Evolutionary conservation across 257 asterid species (phyloP), one percentile per base, ranked within the genome.

Genomic region (Nicotiana paniculata): DNA sequence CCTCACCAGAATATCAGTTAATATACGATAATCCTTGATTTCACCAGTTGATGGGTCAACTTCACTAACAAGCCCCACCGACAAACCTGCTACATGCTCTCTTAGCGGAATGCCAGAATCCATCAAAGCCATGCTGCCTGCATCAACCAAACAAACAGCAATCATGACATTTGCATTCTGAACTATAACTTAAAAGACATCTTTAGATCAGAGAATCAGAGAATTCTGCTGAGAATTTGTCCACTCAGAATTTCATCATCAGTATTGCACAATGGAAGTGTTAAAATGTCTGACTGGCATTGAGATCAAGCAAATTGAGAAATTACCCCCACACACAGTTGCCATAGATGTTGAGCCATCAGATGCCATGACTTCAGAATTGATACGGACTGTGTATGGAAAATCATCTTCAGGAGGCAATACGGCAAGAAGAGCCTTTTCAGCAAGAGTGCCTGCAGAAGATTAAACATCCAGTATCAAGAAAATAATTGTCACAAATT

Each of bases 261-360:
- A 7, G 4, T 77, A 84, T 75, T 28, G 61, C 68, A 48, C 54
- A 82, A 82, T 79, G 62, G 35, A 77, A 55, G 37, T 6, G 62
- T 74, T 39, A 46, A 46, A 46, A 24, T 2, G 2, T 28, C 16
- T 51, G 16, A 75, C 26, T 4, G 16, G 3, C 13, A 51, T 2
- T 51, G 80, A 51, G 43, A 51, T 51, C 24, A 75, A 75, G 28
- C n/a, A 75, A 51, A 75, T 16, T 75, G 46, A 51, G 10, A 51
- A 28, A 75, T 75, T 86, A 96, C 99, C 99, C 89, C 97, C 99
- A 92, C 99, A 96, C 84, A 94, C 98, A 83, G 98, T 91, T 80
- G 99, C 99, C 99, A 96, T 96, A 69, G 99, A 96, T 74, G 99
- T 96, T 28, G 99, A 96, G 82, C 99, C 98, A 91, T 96, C 99